phyloP scores from a whole-genome alignment of 208 protist genomes.

The Trypanosoma caninum region DNA sequence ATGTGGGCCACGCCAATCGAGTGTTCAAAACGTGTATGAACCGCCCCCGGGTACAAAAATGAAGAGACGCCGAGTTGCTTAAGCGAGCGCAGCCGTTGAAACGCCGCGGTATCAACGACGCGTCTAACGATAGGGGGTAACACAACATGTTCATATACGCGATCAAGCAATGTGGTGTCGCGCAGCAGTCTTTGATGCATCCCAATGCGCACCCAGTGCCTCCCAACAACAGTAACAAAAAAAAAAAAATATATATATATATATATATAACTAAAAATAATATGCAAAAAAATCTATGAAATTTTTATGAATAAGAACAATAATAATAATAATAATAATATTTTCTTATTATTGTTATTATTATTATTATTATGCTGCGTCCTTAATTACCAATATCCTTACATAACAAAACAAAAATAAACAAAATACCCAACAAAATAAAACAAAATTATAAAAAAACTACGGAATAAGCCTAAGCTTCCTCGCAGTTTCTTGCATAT shows the following conservation, averaged over 20 bases:
- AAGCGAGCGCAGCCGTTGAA: conserved; percentile 94
- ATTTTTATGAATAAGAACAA: too few species aligned
- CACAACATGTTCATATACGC: conserved; percentile 82
- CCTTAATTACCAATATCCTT: too few species aligned
- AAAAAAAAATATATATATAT: not conserved
- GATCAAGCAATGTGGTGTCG: conserved; percentile 67
- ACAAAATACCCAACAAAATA: not conserved
- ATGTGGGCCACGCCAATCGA: conserved; percentile 94
- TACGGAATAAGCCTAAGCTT: not conserved
- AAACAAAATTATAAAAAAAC: not conserved
- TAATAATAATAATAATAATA: too few species aligned
- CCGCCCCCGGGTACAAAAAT: conserved; percentile 94
- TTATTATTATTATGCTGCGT: too few species aligned
- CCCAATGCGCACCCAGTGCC: not conserved
- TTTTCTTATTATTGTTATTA: too few species aligned
- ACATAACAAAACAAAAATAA: too few species aligned
- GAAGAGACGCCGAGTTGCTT: conserved; percentile 94
- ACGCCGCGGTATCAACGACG: conserved; percentile 94
- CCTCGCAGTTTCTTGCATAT: not conserved
- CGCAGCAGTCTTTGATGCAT: conserved; percentile 37
- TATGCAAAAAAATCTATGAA: too few species aligned
- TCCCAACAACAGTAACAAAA: not conserved
- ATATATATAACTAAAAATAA: conserved; percentile 9
- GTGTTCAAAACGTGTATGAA: conserved; percentile 97
- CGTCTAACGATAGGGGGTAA: conserved; percentile 60